Conservation (phyloP, 2,329 filamentous ascomycete genomes). For the Cordyceps fumosorosea region DNA sequence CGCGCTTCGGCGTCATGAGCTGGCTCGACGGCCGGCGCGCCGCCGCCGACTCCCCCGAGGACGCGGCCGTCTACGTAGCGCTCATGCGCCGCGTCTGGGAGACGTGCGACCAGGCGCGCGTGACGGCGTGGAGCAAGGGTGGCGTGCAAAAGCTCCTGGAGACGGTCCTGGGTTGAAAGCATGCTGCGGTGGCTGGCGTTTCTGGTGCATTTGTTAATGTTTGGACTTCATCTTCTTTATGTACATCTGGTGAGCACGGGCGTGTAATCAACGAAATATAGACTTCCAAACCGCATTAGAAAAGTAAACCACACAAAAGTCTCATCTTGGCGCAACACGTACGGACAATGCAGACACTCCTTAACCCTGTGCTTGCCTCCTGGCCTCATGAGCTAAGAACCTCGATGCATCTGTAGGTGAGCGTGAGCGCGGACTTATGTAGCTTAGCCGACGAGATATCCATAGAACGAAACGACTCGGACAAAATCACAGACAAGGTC, state of each 20-base stretch:
- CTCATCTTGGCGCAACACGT: neutral
- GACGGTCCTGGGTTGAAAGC: neutral
- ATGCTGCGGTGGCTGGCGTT: neutral
- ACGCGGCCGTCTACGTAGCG: slow-evolving; percentile 42
- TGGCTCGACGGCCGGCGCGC: slow-evolving; percentile 64
- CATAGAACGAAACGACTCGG: neutral
- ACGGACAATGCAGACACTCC: neutral
- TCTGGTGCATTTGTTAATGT: neutral
- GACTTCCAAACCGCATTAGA: neutral
- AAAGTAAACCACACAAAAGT: neutral
- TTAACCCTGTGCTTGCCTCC: too few relatives aligned
- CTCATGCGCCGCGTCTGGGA: slow-evolving; percentile 55
- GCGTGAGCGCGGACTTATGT: neutral
- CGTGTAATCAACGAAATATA: neutral
- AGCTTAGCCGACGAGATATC: too few relatives aligned
- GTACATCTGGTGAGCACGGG: neutral
- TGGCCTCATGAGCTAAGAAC: too few relatives aligned
- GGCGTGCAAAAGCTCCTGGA: slow-evolving; percentile 29
- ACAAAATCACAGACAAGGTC: neutral
- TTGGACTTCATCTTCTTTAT: neutral
- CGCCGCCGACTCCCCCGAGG: slow-evolving; percentile 33
- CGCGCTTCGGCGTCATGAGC: slow-evolving; percentile 64
- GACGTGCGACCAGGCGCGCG: slow-evolving; percentile 60
- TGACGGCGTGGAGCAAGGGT: slow-evolving; percentile 59
- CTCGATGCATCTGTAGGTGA: too few relatives aligned